Evolutionary conservation across 2,329 filamentous ascomycete genomes (phyloP).

Genomic region (Septoria linicola): DNA sequence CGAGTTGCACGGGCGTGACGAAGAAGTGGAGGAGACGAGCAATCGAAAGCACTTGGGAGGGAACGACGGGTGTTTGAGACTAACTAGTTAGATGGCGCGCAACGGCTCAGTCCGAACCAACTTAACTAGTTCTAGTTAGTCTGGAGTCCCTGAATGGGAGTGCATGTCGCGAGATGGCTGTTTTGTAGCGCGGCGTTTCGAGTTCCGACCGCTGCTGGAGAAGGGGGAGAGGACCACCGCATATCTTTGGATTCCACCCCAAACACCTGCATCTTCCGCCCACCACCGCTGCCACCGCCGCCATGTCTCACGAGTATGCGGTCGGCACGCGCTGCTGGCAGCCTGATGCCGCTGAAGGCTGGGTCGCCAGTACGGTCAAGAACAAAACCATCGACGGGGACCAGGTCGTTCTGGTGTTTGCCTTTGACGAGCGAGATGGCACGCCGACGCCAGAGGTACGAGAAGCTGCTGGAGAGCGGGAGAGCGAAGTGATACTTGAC

Average conservation of each 20-base stretch:
- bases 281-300: constrained; percentile 15
- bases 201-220: constrained; percentile 1
- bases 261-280: not conserved
- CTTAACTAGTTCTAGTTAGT: too few species aligned
- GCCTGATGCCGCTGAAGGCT: constrained; percentile 92
- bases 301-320: constrained; percentile 87
- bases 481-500: not conserved
- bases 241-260: not conserved
- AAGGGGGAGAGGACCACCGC: constrained; percentile 13
- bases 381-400: constrained; percentile 80
- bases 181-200: constrained; percentile 10
- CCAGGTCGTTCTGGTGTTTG: constrained; percentile 84
- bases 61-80: too few species aligned
- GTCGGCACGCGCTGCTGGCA: constrained; percentile 98
- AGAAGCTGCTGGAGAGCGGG: not conserved
- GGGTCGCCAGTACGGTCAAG: constrained; percentile 92
- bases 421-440: constrained; percentile 64
- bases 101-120: too few species aligned
- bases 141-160: too few species aligned
- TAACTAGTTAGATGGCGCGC: too few species aligned
- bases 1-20: too few species aligned
- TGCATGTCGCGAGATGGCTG: too few species aligned
- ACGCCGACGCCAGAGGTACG: constrained; percentile 17
- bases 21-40: not conserved
- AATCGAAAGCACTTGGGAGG: too few species aligned